These are phyloP conservation scores for Wolfiporia cocos DNA, from an alignment of 1,284 basidiomycete species.

Conservation along the genomic window DNA sequence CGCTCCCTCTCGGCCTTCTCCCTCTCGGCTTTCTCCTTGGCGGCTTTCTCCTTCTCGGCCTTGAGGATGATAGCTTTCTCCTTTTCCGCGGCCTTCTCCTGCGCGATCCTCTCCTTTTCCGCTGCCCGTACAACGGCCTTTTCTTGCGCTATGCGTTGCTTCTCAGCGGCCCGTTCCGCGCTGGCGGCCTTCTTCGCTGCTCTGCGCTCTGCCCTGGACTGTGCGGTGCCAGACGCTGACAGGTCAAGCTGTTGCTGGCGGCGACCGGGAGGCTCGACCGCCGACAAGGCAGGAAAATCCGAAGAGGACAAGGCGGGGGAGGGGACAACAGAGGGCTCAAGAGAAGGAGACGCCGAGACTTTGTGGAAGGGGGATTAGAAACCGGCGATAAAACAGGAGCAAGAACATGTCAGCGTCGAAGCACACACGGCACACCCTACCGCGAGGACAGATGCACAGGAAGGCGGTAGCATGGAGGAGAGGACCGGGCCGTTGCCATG, in stretches of 20 bases:
- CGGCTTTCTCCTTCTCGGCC: slow-evolving; percentile 30
- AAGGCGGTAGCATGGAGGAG: slow-evolving; percentile 24
- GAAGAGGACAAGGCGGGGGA: slow-evolving; percentile 49
- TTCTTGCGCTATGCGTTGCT: slow-evolving; percentile 46
- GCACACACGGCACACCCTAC: slow-evolving; percentile 23
- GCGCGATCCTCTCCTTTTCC: slow-evolving; percentile 38
- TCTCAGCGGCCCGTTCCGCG: slow-evolving; percentile 53
- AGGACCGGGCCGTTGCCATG: slow-evolving; percentile 28
- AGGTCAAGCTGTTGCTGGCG: slow-evolving; percentile 21
- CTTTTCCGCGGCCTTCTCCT: slow-evolving; percentile 42
- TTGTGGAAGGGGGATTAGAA: slow-evolving; percentile 33
- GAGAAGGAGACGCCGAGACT: slow-evolving; percentile 44
- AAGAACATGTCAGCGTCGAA: slow-evolving; percentile 30
- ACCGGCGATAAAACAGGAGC: slow-evolving; percentile 22
- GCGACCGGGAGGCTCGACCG: slow-evolving; percentile 26
- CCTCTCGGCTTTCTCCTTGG: slow-evolving; percentile 40
- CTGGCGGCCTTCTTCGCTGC: slow-evolving; percentile 57
- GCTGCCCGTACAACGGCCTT: slow-evolving; percentile 42
- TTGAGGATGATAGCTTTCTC: slow-evolving; percentile 32
- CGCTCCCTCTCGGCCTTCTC: slow-evolving; percentile 34
- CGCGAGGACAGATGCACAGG: slow-evolving; percentile 21
- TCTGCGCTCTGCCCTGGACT: slow-evolving; percentile 46
- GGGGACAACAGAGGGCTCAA: slow-evolving; percentile 24
- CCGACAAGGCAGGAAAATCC: slow-evolving; percentile 60
- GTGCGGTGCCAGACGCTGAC: slow-evolving; percentile 29